Evolutionary conservation across 805 yeast species (phyloP), one percentile per base, ranked within the genome.

Genomic region (Ogataea populi-albae): DNA sequence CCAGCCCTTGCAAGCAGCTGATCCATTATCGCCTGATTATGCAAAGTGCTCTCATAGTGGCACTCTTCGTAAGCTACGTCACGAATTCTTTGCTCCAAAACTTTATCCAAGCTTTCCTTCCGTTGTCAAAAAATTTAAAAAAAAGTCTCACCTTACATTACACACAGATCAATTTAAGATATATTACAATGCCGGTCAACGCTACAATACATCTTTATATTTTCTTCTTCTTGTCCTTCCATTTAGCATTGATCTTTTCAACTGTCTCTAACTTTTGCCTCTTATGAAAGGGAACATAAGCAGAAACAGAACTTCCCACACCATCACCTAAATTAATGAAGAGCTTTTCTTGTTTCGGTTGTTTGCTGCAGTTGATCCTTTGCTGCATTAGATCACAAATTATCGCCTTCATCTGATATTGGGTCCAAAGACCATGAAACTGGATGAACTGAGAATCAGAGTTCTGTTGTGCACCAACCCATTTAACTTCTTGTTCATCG

Each of bases 291-390:
- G 83, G 81, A 4, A 71, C 69, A 54, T 88, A 86, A 12, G 60
- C 65, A 10, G 68, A 64, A 31, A 68, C 67, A n/a, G 73, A 65
- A 34, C 78, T 69, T 1, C 93, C 94, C 19, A 61, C 58, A 1
- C 97, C 97, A 54, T 82, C 82, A n/a, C 97, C 96, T 0, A 74
- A 48, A 49, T 82, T 82, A 6, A 52, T 38, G 3, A 38, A 7
- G 14, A 16, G 10, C 7, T 10, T n/a, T 19, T 41, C 24, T 5
- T 39, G 40, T 18, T 16, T 5, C 5, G 12, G 4, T 14, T 23
- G 10, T 11, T 14, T 6, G 24, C 5, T 25, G 22, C 15, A 7
- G 15, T 10, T 10, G 4, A 61, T 56, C 3, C 59, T 53, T 2
- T 59, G 57, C 28, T 68, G 65, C 71, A 82, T 70, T 35, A 77